A percentile compares a stretch with the other conserved stretches of the same genome.
These are phyloP conservation scores for Peribolospora kevripleyi DNA, from an alignment of 768 basidiomycete species.

Conservation along the genomic window DNA sequence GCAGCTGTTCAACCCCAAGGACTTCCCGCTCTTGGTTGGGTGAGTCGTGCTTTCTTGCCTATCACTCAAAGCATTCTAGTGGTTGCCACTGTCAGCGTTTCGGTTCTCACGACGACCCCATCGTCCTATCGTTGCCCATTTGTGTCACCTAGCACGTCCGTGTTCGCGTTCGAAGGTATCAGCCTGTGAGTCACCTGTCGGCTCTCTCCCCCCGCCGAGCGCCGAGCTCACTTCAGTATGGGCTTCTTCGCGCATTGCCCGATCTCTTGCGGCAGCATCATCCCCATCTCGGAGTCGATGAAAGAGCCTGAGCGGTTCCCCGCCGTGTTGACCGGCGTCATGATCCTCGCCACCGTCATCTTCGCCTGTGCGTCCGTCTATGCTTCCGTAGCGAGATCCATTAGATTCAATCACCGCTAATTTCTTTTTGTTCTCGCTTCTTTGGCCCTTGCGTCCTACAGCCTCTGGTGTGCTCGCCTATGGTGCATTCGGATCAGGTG, in stretches of 20 bases:
- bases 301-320: conserved; percentile 85
- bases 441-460: background rate
- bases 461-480: conserved; percentile 54
- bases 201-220: conserved; percentile 1
- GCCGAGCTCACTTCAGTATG: background rate
- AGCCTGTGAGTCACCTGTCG: conserved; percentile 36
- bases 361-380: conserved; percentile 9
- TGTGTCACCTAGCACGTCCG: conserved; percentile 44
- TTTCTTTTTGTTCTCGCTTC: background rate
- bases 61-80: too few species aligned
- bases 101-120: too few species aligned
- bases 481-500: conserved; percentile 41
- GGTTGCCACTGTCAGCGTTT: too few species aligned
- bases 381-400: background rate
- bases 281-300: conserved; percentile 96
- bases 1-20: conserved; percentile 60
- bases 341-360: conserved; percentile 42
- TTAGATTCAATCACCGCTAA: too few species aligned
- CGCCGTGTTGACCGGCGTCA: conserved; percentile 59
- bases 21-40: conserved; percentile 84
- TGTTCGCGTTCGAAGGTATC: conserved; percentile 95
- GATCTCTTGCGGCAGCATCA: conserved; percentile 26
- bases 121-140: background rate
- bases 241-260: background rate
- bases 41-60: conserved; percentile 20